A percentile compares a stretch with the other conserved stretches of the same genome.
These are phyloP conservation scores for Clitopilus hobsonii DNA, from an alignment of 768 basidiomycete species.

Conservation along the genomic window DNA sequence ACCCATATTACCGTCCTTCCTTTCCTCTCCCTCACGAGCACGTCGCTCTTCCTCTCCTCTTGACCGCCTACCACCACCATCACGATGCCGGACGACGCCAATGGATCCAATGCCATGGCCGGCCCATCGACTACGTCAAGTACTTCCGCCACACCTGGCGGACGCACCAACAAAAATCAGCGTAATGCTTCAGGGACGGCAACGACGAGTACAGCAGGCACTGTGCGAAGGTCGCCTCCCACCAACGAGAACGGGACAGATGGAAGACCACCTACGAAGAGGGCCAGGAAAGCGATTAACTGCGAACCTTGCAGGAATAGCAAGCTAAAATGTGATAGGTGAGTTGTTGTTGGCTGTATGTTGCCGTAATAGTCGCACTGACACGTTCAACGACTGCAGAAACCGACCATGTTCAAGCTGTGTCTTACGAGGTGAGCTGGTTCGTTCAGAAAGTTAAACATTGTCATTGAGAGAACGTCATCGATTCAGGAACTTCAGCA, in stretches of 20 bases:
- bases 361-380: background rate
- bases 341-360: background rate
- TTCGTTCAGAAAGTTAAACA: background rate
- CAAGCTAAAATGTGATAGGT: conserved; percentile 90
- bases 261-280: conserved; percentile 69
- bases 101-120: background rate
- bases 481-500: conserved; percentile 62
- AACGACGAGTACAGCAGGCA: conserved; percentile 33
- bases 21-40: background rate
- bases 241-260: conserved; percentile 35
- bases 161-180: background rate
- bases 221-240: conserved; percentile 48
- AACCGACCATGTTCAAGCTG: conserved; percentile 88
- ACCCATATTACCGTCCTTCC: background rate
- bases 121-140: background rate
- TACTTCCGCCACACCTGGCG: background rate
- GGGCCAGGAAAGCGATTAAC: conserved; percentile 84
- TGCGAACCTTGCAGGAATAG: conserved; percentile 85
- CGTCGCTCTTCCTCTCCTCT: background rate
- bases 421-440: conserved; percentile 63
- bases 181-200: conserved; percentile 2
- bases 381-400: conserved; percentile 30
- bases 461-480: background rate
- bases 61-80: background rate
- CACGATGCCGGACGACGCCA: background rate